Evolutionary conservation across 352 stramenopile species (phyloP), one percentile per base, ranked within the genome.

Genomic region (Phytophthora macrochlamydospora): DNA sequence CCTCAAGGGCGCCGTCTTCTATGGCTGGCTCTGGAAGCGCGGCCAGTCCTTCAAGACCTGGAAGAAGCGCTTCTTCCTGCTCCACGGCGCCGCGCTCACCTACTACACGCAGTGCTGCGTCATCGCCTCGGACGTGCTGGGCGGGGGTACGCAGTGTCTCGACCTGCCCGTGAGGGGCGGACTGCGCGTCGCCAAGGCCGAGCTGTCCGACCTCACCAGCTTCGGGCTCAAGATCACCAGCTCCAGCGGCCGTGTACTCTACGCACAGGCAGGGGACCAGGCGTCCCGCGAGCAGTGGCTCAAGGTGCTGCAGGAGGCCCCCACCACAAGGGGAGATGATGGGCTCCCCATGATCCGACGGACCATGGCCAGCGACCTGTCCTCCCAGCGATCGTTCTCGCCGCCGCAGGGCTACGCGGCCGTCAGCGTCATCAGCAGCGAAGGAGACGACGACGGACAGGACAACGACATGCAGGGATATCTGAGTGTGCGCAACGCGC

Each of bases 21-120:
- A 92, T 50, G 83, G 83, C 30, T 92, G 83, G 83, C 81, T 92
- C 38, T 92, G 83, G 83, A 92, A 92, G 62, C 80, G 83, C 31
- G 83, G 83, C 28, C 78, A 83, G 57, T 83, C 72, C 14, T 89
- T 92, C 55, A 90, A 90, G 69, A 90, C 83, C 51, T 92, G 83
- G 83, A 92, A 92, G 65, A 89, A 90, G 71, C 83, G 83, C 46
- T 92, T 90, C 54, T 92, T 92, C 56, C 54, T 92, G 58, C 67
- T 92, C 14, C 76, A 92, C 56, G 83, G 83, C 29, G 74, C 67
- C 56, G 78, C 79, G 18, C 68, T 92, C 45, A 90, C 83, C 40
- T 92, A 92, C 69, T 90, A 92, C 62, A 81, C 70, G 33, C 83
- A 92, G 62, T 79, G 68, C 56, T 92, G 83, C 57, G 79, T 92